Percentiles rank a stretch among this genome's conserved stretches.
Conservation (phyloP, 2,329 filamentous ascomycete genomes). For the Didymella pinodella region DNA sequence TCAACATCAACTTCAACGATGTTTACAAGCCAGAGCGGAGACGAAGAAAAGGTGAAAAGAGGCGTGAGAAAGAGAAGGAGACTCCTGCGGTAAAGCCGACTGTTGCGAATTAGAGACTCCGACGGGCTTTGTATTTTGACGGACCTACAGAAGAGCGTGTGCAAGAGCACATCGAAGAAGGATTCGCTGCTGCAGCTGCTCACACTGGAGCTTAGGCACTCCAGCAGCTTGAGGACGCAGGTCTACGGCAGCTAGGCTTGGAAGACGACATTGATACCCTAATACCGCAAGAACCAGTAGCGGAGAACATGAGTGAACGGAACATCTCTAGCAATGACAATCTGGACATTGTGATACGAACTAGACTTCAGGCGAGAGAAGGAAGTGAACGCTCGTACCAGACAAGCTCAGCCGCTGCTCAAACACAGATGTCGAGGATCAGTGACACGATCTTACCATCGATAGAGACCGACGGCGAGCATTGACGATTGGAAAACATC, state of each 20-base stretch:
- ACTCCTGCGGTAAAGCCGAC: slow-evolving; percentile 26
- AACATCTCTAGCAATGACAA: neutral
- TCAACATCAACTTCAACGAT: slow-evolving; percentile 99
- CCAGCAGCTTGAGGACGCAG: slow-evolving; percentile 11
- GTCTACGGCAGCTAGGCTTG: neutral
- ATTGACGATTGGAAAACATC: too few relatives aligned
- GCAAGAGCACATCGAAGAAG: neutral
- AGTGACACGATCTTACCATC: neutral
- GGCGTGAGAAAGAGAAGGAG: slow-evolving; percentile 42
- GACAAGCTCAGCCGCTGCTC: neutral
- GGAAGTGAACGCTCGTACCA: neutral
- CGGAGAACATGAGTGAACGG: neutral
- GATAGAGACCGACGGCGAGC: too few relatives aligned
- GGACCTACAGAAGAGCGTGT: neutral
- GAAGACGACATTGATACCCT: slow-evolving; percentile 11
- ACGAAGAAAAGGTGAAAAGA: slow-evolving; percentile 57
- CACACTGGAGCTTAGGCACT: slow-evolving; percentile 6
- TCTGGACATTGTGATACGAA: neutral
- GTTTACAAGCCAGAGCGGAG: slow-evolving; percentile 82
- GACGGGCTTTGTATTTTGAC: neutral
- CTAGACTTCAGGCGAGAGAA: neutral
- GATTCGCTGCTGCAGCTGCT: neutral
- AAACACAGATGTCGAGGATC: neutral
- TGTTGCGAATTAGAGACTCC: slow-evolving; percentile 19
- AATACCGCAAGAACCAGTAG: neutral